phyloP scores from a whole-genome alignment of 1,284 basidiomycete species.

The Irpex sp. region DNA sequence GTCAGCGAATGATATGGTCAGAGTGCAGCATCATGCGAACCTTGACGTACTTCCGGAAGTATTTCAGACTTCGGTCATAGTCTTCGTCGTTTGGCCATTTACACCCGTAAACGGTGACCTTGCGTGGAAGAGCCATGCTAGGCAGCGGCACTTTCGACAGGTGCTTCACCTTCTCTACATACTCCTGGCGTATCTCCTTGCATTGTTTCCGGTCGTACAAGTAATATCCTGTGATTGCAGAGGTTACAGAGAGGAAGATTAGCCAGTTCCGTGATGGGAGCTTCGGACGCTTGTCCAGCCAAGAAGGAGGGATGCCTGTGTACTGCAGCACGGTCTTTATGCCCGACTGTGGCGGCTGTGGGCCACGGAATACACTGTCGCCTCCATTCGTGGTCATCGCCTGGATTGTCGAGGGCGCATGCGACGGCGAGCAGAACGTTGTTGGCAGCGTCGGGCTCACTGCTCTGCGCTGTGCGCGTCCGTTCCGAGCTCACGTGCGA shows the following conservation, averaged over 20 bases:
- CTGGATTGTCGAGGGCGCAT: conserved; percentile 12
- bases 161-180: conserved; percentile 75
- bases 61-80: conserved; percentile 74
- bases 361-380: conserved; percentile 20
- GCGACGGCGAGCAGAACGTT: not conserved
- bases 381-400: conserved; percentile 25
- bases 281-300: conserved; percentile 70
- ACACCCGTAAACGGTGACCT: conserved; percentile 81
- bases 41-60: conserved; percentile 97
- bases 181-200: conserved; percentile 70
- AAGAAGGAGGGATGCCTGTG: conserved; percentile 56
- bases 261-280: conserved; percentile 92
- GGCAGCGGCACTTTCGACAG: conserved; percentile 65
- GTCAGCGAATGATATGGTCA: conserved; percentile 1
- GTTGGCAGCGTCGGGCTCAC: not conserved
- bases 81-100: conserved; percentile 97
- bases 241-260: conserved; percentile 80
- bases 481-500: not conserved
- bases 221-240: conserved; percentile 68
- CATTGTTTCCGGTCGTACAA: conserved; percentile 82
- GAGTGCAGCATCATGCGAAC: conserved; percentile 40
- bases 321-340: conserved; percentile 32
- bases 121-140: conserved; percentile 69
- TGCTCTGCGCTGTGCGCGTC: not conserved
- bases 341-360: conserved; percentile 23